Evolutionary conservation across 495 filamentous ascomycete species (phyloP), one percentile per base, ranked within the genome.

Genomic region (Hypoxylon lienhwacheense): DNA sequence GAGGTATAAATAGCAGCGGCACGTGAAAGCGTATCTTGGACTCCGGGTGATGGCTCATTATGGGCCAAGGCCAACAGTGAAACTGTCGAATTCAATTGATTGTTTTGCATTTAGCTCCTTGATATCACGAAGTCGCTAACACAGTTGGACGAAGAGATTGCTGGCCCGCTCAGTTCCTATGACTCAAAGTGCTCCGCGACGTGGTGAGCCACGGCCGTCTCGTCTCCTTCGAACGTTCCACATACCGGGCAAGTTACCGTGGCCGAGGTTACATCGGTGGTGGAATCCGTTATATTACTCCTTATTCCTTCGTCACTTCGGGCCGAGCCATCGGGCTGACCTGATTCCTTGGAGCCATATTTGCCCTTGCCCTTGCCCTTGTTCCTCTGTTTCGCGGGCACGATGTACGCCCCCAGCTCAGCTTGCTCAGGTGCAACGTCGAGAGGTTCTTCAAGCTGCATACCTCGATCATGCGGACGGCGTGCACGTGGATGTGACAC

Each of bases 141-240:
- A 0, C 15, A 21, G 28, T 7, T 12, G 21, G 5, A 7, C 1
- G 17, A 12, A 45, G 8, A 33, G 7, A 6, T 32, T 16, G 43
- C 22, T 16, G 6, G 33, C 8, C 16, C 20, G 24, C 16, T 29
- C 2, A 3, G 8, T 59, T 47, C n/a, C n/a, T n/a, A n/a, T n/a
- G n/a, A 73, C 20, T 69, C 66, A 33, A 85, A 81, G 57, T 86
- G 82, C 11, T 50, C 52, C 25, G 78, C 75, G 25, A 85, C 80
- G 58, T 86, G 83, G 52, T 82, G 74, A 10, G 73, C 70, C 33
- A 86, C 77, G 6, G 82, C 82, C 1, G 63, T 66, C 42, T 77
- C 81, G 55, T 85, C 82, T 15, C 83, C 82, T 58, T 78, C 72
- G 63, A 85, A 86, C 6, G 61, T 63, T 8, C 69, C 74, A 63